A percentile compares a stretch with the other conserved stretches of the same genome.
Evolutionary conservation across 1,284 basidiomycete genomes (phyloP).

Genomic region (Ceratobasidium sp.): DNA sequence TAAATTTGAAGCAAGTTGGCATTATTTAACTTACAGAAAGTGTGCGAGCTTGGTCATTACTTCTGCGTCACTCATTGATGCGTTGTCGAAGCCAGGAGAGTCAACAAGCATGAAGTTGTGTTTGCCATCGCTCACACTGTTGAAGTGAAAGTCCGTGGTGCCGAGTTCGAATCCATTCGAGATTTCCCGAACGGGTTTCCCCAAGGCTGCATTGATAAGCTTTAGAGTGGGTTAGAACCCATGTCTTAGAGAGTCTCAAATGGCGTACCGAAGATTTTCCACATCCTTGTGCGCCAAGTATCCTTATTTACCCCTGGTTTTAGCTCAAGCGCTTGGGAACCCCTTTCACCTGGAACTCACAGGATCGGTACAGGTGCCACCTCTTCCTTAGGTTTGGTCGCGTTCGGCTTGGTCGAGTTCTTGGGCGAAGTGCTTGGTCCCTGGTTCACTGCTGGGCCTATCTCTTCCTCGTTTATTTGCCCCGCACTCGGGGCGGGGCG

Average conservation of each 20-base stretch:
- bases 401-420: too few species aligned
- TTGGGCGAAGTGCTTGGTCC: too few species aligned
- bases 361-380: not conserved
- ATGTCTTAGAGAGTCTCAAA: not conserved
- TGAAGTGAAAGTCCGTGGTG: constrained; percentile 5
- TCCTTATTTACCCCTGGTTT: not conserved
- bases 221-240: not conserved
- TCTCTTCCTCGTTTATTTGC: too few species aligned
- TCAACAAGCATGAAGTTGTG: constrained; percentile 4
- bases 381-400: not conserved
- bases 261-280: not conserved
- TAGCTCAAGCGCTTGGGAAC: not conserved
- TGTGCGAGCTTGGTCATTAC: not conserved
- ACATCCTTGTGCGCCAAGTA: not conserved
- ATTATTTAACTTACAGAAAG: not conserved
- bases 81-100: constrained; percentile 22
- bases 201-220: constrained; percentile 24
- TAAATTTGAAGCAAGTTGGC: not conserved
- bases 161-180: not conserved
- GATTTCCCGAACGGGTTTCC: not conserved
- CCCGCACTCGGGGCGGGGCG: too few species aligned
- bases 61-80: not conserved
- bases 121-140: not conserved
- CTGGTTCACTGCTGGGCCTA: too few species aligned
- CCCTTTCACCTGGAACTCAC: not conserved